These are phyloP conservation scores for Daedaleopsis sinensis DNA, from an alignment of 768 basidiomycete species.

Conservation along the genomic window DNA sequence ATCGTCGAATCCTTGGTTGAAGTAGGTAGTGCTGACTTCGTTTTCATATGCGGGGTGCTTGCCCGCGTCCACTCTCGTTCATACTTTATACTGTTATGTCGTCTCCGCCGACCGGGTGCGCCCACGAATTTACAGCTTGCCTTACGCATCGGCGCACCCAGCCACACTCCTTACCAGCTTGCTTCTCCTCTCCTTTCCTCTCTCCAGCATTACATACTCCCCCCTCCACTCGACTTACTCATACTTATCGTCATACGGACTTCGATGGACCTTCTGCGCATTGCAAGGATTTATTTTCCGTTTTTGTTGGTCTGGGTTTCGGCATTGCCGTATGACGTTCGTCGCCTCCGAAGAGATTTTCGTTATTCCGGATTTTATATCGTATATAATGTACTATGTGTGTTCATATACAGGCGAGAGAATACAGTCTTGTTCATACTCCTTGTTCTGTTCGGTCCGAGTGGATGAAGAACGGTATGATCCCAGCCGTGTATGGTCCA, in stretches of 20 bases:
- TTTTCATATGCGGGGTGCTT: neutral
- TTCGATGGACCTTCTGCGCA: slow-evolving; percentile 2
- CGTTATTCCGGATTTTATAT: slow-evolving; percentile 13
- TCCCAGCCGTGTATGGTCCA: too few species aligned
- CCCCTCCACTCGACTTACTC: neutral
- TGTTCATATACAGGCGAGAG: slow-evolving; percentile 17
- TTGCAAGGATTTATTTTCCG: neutral
- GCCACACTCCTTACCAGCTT: neutral
- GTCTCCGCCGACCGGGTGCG: neutral
- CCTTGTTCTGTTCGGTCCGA: too few species aligned
- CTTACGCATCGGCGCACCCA: neutral
- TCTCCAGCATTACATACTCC: neutral
- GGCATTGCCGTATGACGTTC: neutral
- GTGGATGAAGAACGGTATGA: too few species aligned
- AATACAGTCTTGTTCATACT: neutral
- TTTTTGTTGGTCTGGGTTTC: too few species aligned
- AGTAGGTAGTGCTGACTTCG: neutral
- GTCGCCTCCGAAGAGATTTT: neutral
- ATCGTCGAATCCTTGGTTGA: neutral
- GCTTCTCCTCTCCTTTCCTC: neutral
- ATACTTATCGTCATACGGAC: neutral
- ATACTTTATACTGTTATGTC: neutral
- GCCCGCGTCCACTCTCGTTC: slow-evolving; percentile 14
- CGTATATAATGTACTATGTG: slow-evolving; percentile 23
- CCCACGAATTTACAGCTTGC: neutral